phyloP scores from a whole-genome alignment of 2,329 filamentous ascomycete genomes.

The Beauveria varroae region DNA sequence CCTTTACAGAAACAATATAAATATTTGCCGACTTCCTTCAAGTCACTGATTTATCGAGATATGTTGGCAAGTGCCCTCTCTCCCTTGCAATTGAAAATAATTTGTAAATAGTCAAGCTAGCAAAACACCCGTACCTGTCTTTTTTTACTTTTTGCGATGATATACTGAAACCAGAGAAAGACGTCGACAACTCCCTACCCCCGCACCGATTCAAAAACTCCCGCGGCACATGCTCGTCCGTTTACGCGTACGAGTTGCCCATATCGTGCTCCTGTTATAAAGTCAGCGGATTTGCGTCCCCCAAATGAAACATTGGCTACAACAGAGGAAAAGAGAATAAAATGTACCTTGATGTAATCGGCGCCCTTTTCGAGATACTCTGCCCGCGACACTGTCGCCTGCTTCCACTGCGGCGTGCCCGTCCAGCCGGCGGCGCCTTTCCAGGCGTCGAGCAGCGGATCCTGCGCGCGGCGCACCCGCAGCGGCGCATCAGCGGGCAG shows the following conservation, averaged over 20 bases:
- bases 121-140: not conserved
- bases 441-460: conserved; percentile 86
- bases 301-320: too few relatives aligned
- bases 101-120: not conserved
- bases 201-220: conserved; percentile 3
- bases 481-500: conserved; percentile 63
- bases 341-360: conserved; percentile 77
- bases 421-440: conserved; percentile 86
- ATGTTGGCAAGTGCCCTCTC: not conserved
- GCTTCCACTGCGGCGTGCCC: conserved; percentile 49
- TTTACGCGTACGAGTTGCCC: conserved; percentile 51
- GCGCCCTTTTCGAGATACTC: conserved; percentile 89
- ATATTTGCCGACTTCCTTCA: not conserved
- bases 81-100: not conserved
- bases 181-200: not conserved
- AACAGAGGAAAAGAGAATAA: not conserved
- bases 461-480: conserved; percentile 62
- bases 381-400: conserved; percentile 63
- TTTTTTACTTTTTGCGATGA: not conserved
- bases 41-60: not conserved
- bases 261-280: conserved; percentile 53
- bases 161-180: not conserved
- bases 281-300: not conserved
- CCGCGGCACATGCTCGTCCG: not conserved
- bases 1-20: not conserved